Base-by-base conservation (phyloP, 2,329 filamentous ascomycete genomes). In the Paramyrothecium roridum region DNA sequence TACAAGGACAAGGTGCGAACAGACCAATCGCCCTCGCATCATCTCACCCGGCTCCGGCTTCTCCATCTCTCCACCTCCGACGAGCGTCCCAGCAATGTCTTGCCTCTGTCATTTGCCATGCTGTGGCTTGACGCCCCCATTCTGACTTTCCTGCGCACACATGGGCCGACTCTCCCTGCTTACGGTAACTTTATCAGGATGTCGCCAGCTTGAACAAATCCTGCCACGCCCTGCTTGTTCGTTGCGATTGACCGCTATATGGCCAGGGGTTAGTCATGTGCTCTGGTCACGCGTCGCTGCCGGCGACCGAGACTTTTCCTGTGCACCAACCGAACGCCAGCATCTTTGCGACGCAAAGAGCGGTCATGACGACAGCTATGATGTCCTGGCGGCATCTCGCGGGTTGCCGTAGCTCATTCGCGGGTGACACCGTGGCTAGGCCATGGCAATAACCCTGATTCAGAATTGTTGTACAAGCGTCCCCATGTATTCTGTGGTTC, bases 121-220 rank as follows among this genome's bases (percentile, higher is more conserved):
- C 22, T 20, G 48, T 54, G 53, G 48, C 54, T 56, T 53, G 40
- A 59, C 54, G 48, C 40, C 34, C 26, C 54, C 51, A 56, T 48
- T 54, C 61, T 56, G 37, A 6, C n/a, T 43, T 16, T 43, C 37
- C 33, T 6, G 37, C 37, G 13, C 13, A 54, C 55, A 56, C 56
- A 59, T 54, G 49, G 51, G 48, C 40, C 61, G 59, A 60, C 57
- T 48, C 58, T 56, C 54, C 56, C 21, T 12, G 37, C 51, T 49
- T 43, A 50, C 57, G 53, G 40, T 56, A 57, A 56, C 61, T 61
- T 65, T 63, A 65, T 60, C 57, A 58, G 61, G 58, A 56, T 52
- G 61, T 62, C 60, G 52, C 59, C 61, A 66, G 62, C 60, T 62
- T 58, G 21, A 61, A 58, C 65, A 62, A 56, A 48, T 53, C 55